Conservation (phyloP, 2,329 filamentous ascomycete genomes). For the Akanthomyces lecanii region DNA sequence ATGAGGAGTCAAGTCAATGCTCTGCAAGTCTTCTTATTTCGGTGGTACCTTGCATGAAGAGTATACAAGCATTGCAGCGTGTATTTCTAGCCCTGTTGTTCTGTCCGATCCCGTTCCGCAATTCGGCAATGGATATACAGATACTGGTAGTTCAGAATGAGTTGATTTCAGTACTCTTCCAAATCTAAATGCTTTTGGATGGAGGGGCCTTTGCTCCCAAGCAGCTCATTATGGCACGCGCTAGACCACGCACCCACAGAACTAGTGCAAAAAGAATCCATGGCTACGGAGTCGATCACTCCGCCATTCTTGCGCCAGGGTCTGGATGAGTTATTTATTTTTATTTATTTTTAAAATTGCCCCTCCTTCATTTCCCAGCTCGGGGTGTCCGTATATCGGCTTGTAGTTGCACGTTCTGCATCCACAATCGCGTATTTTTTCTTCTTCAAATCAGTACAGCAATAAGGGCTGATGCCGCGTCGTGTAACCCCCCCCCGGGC, state of each 20-base stretch:
- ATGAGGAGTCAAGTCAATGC: background rate
- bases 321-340: conserved; percentile 5
- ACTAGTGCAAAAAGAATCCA: background rate
- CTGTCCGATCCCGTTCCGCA: background rate
- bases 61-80: background rate
- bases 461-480: background rate
- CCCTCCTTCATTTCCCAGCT: background rate
- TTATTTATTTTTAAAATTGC: too few relatives aligned
- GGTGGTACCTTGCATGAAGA: background rate
- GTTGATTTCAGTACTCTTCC: background rate
- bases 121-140: background rate
- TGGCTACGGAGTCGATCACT: background rate
- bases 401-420: background rate
- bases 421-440: background rate
- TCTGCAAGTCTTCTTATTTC: background rate
- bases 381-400: background rate
- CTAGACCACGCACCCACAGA: background rate
- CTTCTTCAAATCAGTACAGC: background rate
- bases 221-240: too few relatives aligned
- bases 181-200: background rate
- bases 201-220: background rate
- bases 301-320: background rate
- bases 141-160: background rate
- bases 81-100: background rate
- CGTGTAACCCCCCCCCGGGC: background rate